Evolutionary conservation across 2,329 filamentous ascomycete genomes (phyloP).

Genomic region (Xylariaceae sp.): DNA sequence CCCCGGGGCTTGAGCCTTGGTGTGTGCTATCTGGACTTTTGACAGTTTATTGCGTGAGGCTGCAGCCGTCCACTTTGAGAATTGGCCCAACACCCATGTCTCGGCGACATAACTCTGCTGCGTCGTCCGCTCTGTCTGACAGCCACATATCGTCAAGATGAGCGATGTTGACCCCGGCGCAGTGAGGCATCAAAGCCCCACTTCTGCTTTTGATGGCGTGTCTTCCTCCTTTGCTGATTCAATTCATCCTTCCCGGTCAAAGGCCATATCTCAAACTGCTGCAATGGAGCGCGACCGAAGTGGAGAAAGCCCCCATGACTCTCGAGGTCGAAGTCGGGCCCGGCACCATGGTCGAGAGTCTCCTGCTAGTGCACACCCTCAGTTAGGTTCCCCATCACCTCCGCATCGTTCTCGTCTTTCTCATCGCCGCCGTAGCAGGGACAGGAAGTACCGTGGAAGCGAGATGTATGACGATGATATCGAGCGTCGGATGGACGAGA

Average conservation of each 20-base stretch:
- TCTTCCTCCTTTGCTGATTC: constrained; percentile 13
- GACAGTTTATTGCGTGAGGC: constrained; percentile 20
- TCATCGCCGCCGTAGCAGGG: constrained; percentile 21
- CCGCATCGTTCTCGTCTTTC: constrained; percentile 22
- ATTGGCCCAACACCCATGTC: constrained; percentile 30
- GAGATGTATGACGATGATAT: constrained; percentile 30
- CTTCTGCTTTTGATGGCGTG: constrained; percentile 11
- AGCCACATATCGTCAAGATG: constrained; percentile 19
- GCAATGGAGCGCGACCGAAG: constrained; percentile 38
- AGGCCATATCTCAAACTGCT: constrained; percentile 31
- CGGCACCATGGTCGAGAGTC: constrained; percentile 23
- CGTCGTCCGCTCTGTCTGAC: constrained; percentile 13
- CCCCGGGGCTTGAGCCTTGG: no score
- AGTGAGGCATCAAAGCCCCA: constrained; percentile 19
- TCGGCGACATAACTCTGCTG: constrained; percentile 28
- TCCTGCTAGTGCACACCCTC: constrained; percentile 18
- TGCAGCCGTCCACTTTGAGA: constrained; percentile 21
- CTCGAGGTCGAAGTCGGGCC: constrained; percentile 33
- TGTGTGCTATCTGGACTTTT: background rate
- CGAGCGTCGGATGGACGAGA: constrained; percentile 29
- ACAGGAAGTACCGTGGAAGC: constrained; percentile 21
- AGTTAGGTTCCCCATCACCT: constrained; percentile 21
- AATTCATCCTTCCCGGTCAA: constrained; percentile 17
- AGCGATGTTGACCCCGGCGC: constrained; percentile 23
- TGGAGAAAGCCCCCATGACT: constrained; percentile 30